Conservation (phyloP, 2,329 filamentous ascomycete genomes). For the Phoma sp. region DNA sequence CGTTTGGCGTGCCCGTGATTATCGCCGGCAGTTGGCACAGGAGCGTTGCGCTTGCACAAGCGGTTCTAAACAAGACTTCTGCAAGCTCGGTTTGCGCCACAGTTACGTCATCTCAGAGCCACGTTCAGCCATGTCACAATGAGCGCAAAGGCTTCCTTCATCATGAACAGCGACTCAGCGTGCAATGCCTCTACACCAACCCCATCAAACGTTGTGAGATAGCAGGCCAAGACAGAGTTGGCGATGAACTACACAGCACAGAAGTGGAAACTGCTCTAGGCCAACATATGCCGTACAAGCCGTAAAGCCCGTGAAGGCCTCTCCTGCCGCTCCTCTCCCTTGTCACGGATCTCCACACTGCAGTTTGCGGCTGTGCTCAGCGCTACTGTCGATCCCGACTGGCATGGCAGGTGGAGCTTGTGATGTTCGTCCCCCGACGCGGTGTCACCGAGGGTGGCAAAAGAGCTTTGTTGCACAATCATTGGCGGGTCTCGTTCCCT, state of each 20-base stretch:
- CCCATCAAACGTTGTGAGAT: neutral
- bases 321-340: conserved; percentile 2
- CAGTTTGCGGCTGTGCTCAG: conserved; percentile 17
- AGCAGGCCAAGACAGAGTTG: too few species aligned
- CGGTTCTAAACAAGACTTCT: neutral
- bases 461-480: neutral
- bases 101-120: conserved; percentile 25
- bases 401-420: conserved; percentile 9
- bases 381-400: conserved; percentile 18
- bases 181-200: neutral
- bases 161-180: conserved; percentile 7
- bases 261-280: neutral
- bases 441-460: conserved; percentile 20
- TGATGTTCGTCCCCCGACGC: conserved; percentile 1
- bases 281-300: neutral
- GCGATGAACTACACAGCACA: neutral
- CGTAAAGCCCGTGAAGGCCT: neutral
- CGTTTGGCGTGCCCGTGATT: neutral
- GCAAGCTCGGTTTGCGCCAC: conserved; percentile 19
- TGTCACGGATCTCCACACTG: conserved; percentile 16
- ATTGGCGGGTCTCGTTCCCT: conserved; percentile 22
- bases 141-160: conserved; percentile 17
- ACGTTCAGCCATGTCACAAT: conserved; percentile 22
- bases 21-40: neutral
- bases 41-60: neutral